Evolutionary conservation across 129 eudicot genomes (phyloP).

Genomic region (Centella asiatica): DNA sequence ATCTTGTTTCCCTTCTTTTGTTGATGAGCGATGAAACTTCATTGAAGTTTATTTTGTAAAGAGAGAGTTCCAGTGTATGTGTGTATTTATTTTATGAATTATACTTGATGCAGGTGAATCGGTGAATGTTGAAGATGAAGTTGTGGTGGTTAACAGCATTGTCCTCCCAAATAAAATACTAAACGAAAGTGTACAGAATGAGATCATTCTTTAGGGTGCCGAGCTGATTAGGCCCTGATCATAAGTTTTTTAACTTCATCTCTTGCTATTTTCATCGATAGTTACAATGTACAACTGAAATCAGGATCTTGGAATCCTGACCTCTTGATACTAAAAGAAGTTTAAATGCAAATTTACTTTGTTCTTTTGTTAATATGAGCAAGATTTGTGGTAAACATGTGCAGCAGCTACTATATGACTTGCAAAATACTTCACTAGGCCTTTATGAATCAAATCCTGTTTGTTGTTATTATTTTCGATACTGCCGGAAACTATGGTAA

Average conservation of each 20-base stretch:
- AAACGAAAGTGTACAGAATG: constrained; percentile 86
- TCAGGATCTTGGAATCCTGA: not conserved
- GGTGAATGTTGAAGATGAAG: constrained; percentile 90
- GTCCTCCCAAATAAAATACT: constrained; percentile 85
- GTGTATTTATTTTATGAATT: not conserved
- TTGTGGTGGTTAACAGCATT: constrained; percentile 78
- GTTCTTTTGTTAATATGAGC: too few species aligned
- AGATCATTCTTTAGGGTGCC: constrained; percentile 50
- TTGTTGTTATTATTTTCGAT: too few species aligned
- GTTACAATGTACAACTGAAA: not conserved
- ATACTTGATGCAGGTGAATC: constrained; percentile 63
- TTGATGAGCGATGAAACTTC: too few species aligned
- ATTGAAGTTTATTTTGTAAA: not conserved
- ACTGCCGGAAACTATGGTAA: too few species aligned
- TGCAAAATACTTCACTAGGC: too few species aligned
- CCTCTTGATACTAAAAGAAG: too few species aligned
- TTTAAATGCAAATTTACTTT: too few species aligned
- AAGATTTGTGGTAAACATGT: too few species aligned
- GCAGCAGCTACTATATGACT: too few species aligned
- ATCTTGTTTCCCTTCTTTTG: not conserved
- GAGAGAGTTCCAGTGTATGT: too few species aligned
- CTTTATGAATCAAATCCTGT: too few species aligned
- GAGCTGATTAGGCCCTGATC: not conserved
- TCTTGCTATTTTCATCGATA: not conserved
- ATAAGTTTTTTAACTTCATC: not conserved